phyloP scores from a whole-genome alignment of 129 eudicot genomes.

The Tanacetum coccineum region DNA sequence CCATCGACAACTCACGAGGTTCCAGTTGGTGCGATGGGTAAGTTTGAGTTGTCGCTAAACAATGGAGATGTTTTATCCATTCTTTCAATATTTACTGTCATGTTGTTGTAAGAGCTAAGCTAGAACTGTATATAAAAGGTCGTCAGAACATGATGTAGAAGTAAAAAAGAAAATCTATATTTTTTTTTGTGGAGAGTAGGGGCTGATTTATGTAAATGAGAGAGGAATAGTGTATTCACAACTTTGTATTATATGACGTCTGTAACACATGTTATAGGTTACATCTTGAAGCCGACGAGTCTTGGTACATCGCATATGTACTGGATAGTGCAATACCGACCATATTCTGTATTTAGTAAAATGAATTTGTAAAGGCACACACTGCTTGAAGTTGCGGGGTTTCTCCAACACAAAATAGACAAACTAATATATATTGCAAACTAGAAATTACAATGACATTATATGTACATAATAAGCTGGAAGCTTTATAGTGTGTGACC shows the following conservation, averaged over 20 bases:
- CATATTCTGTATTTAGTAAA: too few species aligned
- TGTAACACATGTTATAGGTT: background rate
- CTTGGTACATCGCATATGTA: too few species aligned
- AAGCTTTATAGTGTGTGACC: too few species aligned
- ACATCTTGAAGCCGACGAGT: too few species aligned
- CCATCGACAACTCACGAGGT: too few species aligned
- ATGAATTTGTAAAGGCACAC: too few species aligned
- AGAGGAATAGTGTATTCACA: slow-evolving; percentile 18
- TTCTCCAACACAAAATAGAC: background rate
- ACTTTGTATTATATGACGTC: slow-evolving; percentile 10
- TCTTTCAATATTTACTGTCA: background rate
- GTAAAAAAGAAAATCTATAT: background rate
- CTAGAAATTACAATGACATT: too few species aligned
- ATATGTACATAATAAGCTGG: too few species aligned
- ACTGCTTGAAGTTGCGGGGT: too few species aligned
- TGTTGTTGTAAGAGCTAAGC: slow-evolving; percentile 20
- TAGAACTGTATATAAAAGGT: slow-evolving; percentile 29
- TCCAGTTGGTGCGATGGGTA: too few species aligned
- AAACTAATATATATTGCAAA: background rate
- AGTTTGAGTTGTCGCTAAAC: too few species aligned
- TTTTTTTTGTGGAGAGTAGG: background rate
- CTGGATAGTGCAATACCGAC: too few species aligned
- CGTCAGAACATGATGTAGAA: slow-evolving; percentile 2
- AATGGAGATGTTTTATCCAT: slow-evolving; percentile 14
- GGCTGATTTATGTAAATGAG: slow-evolving; percentile 14